These are phyloP conservation scores for Crithidia acanthocephali DNA, from an alignment of 208 protist species.

Conservation along the genomic window DNA sequence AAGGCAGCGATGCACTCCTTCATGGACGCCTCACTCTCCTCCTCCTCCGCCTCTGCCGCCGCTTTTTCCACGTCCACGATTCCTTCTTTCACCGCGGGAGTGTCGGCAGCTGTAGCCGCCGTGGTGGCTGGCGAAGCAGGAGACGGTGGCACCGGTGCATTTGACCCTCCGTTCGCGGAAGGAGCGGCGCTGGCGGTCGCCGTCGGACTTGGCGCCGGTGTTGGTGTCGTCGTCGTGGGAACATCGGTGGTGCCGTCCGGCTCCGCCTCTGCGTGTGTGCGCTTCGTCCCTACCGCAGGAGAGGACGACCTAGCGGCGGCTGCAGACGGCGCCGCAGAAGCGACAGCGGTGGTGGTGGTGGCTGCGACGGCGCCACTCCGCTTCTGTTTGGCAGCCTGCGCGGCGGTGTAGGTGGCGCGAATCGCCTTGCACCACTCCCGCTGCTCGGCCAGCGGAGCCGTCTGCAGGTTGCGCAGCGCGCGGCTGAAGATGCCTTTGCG, in stretches of 20 bases:
- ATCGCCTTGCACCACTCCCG: conserved; percentile 70
- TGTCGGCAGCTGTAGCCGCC: background rate
- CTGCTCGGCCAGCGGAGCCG: conserved; percentile 42
- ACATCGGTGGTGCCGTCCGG: no score
- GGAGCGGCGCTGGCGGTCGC: background rate
- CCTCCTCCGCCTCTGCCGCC: background rate
- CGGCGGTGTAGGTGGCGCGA: conserved; percentile 25
- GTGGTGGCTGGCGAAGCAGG: background rate
- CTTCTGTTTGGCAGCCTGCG: conserved; percentile 13
- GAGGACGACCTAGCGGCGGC: background rate
- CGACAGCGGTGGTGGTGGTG: background rate
- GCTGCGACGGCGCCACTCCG: background rate
- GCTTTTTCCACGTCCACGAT: background rate
- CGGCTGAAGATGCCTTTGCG: conserved; percentile 86
- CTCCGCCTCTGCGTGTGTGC: conserved; percentile 1
- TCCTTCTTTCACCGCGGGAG: background rate
- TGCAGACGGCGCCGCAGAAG: background rate
- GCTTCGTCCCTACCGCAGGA: conserved; percentile 6
- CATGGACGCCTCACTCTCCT: conserved; percentile 35
- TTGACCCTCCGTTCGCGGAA: no score
- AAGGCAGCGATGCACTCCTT: conserved; percentile 72
- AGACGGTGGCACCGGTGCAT: background rate
- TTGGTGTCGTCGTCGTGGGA: no score
- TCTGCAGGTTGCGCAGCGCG: conserved; percentile 55
- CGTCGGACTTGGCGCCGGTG: no score